These are phyloP conservation scores for Naegleria lovaniensis DNA, from an alignment of 208 protist genomes.

Conservation along the genomic window DNA sequence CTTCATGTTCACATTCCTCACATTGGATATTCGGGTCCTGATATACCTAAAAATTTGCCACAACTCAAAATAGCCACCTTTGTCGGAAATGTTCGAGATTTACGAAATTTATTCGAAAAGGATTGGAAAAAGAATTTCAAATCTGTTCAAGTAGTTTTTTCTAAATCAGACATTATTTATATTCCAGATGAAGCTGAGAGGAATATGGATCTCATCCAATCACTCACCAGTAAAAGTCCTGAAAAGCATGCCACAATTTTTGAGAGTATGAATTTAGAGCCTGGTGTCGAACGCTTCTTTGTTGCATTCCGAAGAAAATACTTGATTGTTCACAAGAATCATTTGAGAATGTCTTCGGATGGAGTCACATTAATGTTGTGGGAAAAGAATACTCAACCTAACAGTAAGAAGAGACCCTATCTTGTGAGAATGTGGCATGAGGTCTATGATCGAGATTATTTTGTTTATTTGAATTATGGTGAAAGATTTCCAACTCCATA, in stretches of 20 bases:
- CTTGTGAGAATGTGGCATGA: background rate
- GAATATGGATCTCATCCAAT: background rate
- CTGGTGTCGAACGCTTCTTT: background rate
- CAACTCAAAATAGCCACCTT: background rate
- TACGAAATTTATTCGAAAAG: background rate
- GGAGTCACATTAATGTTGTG: background rate
- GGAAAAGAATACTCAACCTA: background rate
- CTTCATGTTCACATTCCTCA: background rate
- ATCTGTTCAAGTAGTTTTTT: background rate
- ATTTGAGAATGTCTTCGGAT: background rate
- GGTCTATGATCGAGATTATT: background rate
- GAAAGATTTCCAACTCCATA: background rate
- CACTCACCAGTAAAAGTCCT: background rate
- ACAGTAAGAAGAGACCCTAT: background rate
- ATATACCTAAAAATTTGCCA: background rate
- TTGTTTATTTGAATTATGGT: constrained; percentile 2
- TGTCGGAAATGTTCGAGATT: background rate
- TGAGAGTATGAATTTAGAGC: background rate
- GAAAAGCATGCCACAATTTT: background rate
- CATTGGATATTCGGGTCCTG: background rate
- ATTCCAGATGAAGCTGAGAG: background rate
- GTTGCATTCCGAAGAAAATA: background rate
- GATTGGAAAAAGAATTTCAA: background rate
- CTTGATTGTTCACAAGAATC: background rate
- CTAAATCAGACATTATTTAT: background rate